These are phyloP conservation scores for Elongisporangium prolatum DNA, from an alignment of 352 stramenopile genomes.

Conservation along the genomic window DNA sequence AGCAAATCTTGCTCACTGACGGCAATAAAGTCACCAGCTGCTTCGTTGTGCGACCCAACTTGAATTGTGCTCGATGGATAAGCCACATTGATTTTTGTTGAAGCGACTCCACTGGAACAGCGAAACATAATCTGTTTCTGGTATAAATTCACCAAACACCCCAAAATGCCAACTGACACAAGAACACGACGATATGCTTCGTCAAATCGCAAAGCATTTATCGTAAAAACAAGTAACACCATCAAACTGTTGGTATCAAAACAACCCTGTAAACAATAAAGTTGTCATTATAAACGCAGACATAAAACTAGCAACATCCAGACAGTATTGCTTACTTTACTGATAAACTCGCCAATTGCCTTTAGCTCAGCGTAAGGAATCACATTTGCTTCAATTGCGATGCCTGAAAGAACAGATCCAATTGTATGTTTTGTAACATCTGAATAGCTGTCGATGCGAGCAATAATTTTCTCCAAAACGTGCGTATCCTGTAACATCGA, in stretches of 20 bases:
- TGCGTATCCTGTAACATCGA: conserved; percentile 37
- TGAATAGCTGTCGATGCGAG: conserved; percentile 33
- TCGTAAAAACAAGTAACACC: conserved; percentile 31
- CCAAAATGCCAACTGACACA: conserved; percentile 27
- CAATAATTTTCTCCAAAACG: conserved; percentile 31
- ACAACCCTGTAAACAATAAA: conserved; percentile 9
- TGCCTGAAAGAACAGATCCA: conserved; percentile 47
- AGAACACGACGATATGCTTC: conserved; percentile 36
- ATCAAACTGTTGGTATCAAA: conserved; percentile 20
- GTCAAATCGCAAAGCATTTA: conserved; percentile 44
- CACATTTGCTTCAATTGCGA: conserved; percentile 52
- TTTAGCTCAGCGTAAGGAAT: conserved; percentile 45
- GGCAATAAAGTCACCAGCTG: conserved; percentile 10
- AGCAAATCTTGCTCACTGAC: conserved; percentile 33
- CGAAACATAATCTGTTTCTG: conserved; percentile 27
- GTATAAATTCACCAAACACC: conserved; percentile 34
- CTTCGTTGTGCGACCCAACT: conserved; percentile 14
- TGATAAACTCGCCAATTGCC: conserved; percentile 27
- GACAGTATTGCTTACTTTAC: conserved; percentile 13
- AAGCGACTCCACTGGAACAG: conserved; percentile 17
- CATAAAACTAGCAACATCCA: background rate
- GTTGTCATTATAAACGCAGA: conserved; percentile 10
- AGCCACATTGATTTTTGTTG: conserved; percentile 37
- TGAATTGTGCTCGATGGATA: conserved; percentile 45
- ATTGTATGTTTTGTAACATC: conserved; percentile 47